These are phyloP conservation scores for Cicer judaicum DNA, from an alignment of 306 rosid species.

Conservation along the genomic window DNA sequence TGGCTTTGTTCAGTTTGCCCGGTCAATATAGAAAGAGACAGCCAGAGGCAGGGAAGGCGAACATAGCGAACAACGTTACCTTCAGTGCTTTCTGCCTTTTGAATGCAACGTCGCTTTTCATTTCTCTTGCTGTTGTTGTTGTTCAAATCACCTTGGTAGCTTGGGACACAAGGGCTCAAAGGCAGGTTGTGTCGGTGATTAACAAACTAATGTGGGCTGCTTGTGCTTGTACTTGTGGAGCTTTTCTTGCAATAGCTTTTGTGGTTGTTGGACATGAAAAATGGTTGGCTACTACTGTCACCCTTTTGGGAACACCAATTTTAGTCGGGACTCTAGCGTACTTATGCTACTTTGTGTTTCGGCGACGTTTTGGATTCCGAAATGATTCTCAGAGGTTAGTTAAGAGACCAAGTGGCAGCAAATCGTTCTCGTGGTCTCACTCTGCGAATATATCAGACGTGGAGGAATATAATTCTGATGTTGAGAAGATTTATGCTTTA, in stretches of 20 bases:
- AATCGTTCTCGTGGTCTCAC: conserved; percentile 86
- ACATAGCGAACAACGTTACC: conserved; percentile 56
- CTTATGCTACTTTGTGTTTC: conserved; percentile 83
- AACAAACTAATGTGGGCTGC: conserved; percentile 97
- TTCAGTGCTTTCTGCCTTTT: conserved; percentile 78
- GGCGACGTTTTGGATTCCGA: conserved; percentile 65
- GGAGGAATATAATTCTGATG: conserved; percentile 73
- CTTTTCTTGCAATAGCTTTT: conserved; percentile 78
- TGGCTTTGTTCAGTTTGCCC: conserved; percentile 92
- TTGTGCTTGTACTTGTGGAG: conserved; percentile 86
- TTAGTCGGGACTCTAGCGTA: conserved; percentile 80
- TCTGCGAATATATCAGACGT: conserved; percentile 76
- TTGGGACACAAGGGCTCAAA: conserved; percentile 93
- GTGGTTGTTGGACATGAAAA: conserved; percentile 73
- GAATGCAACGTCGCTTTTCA: conserved; percentile 82
- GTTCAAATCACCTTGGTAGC: conserved; percentile 98
- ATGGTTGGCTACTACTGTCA: conserved; percentile 82
- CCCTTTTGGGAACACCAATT: conserved; percentile 74
- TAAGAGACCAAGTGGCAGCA: conserved; percentile 76
- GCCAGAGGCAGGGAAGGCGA: conserved; percentile 65
- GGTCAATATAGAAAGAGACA: conserved; percentile 59
- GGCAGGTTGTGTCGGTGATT: conserved; percentile 85
- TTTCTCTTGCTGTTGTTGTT: conserved; percentile 89
- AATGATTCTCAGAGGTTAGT: conserved; percentile 72
- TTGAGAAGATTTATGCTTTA: conserved; percentile 73